Percentiles rank a stretch among this genome's conserved stretches.
phyloP scores from a whole-genome alignment of 78 protist genomes.

The Bigelowiella natans region DNA sequence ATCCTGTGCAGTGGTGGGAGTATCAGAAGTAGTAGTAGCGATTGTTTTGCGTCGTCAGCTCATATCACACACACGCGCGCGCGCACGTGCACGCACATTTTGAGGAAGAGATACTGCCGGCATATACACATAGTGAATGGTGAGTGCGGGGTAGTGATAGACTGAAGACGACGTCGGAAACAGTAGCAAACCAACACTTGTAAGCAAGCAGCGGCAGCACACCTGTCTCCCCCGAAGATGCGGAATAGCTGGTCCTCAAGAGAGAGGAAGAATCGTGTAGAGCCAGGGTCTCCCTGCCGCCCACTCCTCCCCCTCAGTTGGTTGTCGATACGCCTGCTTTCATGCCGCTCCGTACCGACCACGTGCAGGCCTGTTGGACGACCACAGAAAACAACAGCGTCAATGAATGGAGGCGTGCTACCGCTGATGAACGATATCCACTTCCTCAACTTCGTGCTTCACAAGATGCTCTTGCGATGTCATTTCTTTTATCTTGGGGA shows the following conservation, averaged over 20 bases:
- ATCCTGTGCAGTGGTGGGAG: no score
- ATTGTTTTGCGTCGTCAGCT: no score
- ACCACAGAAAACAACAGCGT: no score
- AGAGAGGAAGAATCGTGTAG: conserved; percentile 34
- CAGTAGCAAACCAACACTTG: background rate
- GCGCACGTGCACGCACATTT: no score
- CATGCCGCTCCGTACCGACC: conserved; percentile 33
- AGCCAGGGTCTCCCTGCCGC: conserved; percentile 39
- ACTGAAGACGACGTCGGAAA: background rate
- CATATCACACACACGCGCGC: no score
- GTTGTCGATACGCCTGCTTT: conserved; percentile 20
- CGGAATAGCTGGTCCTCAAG: conserved; percentile 33
- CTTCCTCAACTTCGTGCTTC: background rate
- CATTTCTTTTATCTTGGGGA: background rate
- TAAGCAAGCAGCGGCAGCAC: background rate
- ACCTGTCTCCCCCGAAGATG: conserved; percentile 29
- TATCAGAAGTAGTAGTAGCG: no score
- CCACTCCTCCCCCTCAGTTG: conserved; percentile 39
- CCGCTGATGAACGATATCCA: no score
- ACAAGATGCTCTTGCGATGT: background rate
- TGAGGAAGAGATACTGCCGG: no score
- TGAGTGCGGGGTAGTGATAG: background rate
- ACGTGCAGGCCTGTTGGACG: conserved; percentile 37
- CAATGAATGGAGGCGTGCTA: no score
- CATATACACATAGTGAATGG: no score